A percentile compares a stretch with the other conserved stretches of the same genome.
Conservation (phyloP, 495 filamentous ascomycete genomes). For the Xylaria acuta region DNA sequence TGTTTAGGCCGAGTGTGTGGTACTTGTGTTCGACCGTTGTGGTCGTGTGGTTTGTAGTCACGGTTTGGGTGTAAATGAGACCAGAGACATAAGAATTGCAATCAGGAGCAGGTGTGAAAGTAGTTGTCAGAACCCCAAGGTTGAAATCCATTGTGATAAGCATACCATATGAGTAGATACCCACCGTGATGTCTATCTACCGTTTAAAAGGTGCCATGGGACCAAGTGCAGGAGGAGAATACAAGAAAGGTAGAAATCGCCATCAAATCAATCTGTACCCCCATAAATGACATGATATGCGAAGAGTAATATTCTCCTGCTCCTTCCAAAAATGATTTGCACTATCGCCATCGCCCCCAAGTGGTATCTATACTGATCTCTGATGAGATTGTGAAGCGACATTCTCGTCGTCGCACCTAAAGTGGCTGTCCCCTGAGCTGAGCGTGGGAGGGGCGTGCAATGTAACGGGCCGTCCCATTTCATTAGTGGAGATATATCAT, state of each 20-base stretch:
- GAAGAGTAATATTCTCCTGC: not conserved
- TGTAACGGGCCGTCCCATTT: not conserved
- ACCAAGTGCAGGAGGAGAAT: not conserved
- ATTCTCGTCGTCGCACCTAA: not conserved
- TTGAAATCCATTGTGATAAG: constrained; percentile 7
- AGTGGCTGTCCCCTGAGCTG: not conserved
- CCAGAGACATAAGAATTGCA: constrained; percentile 4
- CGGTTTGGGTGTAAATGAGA: constrained; percentile 11
- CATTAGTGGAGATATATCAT: not conserved
- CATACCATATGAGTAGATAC: not conserved
- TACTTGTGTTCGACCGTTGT: constrained; percentile 1
- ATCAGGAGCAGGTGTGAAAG: constrained; percentile 1
- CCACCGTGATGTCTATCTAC: not conserved
- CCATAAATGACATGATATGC: not conserved
- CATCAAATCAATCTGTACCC: not conserved
- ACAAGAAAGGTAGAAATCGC: not conserved
- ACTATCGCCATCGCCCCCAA: not conserved
- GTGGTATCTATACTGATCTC: not conserved
- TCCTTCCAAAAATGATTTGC: not conserved
- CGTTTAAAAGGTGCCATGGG: not conserved
- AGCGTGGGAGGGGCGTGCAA: not conserved
- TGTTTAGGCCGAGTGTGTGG: not conserved
- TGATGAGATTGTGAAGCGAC: not conserved
- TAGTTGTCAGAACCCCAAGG: constrained; percentile 1
- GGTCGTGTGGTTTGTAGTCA: not conserved